A percentile compares a stretch with the other conserved stretches of the same genome.
Evolutionary conservation across 352 stramenopile genomes (phyloP).

Genomic region (Pythium sp.): DNA sequence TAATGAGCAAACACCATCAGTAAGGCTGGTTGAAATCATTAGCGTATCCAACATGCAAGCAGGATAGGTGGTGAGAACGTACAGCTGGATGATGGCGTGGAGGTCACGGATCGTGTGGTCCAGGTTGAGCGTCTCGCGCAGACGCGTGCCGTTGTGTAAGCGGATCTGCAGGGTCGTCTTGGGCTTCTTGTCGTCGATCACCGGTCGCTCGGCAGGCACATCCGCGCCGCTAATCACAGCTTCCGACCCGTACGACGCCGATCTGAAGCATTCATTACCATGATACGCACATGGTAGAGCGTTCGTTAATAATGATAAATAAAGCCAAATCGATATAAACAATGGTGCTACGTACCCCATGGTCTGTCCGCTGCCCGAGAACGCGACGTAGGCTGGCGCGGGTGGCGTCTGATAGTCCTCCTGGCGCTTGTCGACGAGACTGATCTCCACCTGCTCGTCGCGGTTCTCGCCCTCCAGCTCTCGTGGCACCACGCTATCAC

Average conservation of each 20-base stretch:
- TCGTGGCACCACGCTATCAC: slow-evolving; percentile 55
- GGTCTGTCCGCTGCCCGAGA: slow-evolving; percentile 77
- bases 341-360: slow-evolving; percentile 48
- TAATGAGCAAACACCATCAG: neutral
- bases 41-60: neutral
- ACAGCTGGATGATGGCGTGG: slow-evolving; percentile 85
- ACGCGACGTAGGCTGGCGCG: slow-evolving; percentile 81
- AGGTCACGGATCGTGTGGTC: slow-evolving; percentile 86
- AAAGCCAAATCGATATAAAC: neutral
- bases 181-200: slow-evolving; percentile 84
- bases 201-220: slow-evolving; percentile 39
- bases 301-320: neutral
- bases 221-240: slow-evolving; percentile 41
- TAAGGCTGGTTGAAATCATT: no score
- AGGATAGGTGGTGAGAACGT: slow-evolving; percentile 12
- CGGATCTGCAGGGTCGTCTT: slow-evolving; percentile 88
- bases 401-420: slow-evolving; percentile 77
- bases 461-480: slow-evolving; percentile 75
- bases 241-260: slow-evolving; percentile 39
- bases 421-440: slow-evolving; percentile 81
- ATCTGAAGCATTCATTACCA: slow-evolving; percentile 19
- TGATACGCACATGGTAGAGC: neutral
- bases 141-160: slow-evolving; percentile 75
- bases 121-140: slow-evolving; percentile 86
- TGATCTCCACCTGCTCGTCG: slow-evolving; percentile 74